A percentile compares a stretch with the other conserved stretches of the same genome.
Evolutionary conservation across 1,284 basidiomycete genomes (phyloP).

Genomic region (Pseudozyma pruni): DNA sequence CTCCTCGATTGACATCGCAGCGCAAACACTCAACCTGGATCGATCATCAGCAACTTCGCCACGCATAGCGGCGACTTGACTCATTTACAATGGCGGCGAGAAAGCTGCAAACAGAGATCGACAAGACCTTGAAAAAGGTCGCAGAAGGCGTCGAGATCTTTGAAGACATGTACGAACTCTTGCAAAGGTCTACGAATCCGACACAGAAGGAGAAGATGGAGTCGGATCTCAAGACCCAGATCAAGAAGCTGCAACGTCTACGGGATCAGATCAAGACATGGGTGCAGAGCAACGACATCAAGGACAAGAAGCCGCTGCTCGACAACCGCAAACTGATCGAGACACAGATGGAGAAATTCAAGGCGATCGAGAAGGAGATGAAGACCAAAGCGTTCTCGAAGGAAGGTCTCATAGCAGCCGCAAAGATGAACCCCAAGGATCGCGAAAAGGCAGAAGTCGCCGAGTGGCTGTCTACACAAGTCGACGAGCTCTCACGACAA

Average conservation of each 20-base stretch:
- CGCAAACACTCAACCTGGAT: background rate
- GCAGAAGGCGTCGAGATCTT: slow-evolving; percentile 67
- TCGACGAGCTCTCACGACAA: slow-evolving; percentile 92
- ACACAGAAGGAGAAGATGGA: slow-evolving; percentile 68
- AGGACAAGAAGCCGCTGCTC: slow-evolving; percentile 93
- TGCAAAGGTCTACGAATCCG: slow-evolving; percentile 64
- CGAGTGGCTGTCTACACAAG: slow-evolving; percentile 70
- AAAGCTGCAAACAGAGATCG: slow-evolving; percentile 67
- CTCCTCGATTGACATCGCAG: background rate
- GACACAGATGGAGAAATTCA: slow-evolving; percentile 99
- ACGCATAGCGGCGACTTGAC: slow-evolving; percentile 21
- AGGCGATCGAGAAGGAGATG: slow-evolving; percentile 99
- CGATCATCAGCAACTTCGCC: background rate
- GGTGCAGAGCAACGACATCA: slow-evolving; percentile 98
- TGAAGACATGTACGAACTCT: slow-evolving; percentile 66
- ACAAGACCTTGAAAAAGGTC: slow-evolving; percentile 67
- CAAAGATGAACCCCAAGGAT: slow-evolving; percentile 94
- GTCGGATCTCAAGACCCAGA: slow-evolving; percentile 68
- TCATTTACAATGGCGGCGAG: slow-evolving; percentile 62
- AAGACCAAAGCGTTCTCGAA: slow-evolving; percentile 99
- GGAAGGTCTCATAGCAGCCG: slow-evolving; percentile 93
- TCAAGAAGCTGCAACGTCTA: slow-evolving; percentile 95
- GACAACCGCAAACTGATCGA: slow-evolving; percentile 97
- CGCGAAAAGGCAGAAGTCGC: slow-evolving; percentile 93
- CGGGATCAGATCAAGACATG: slow-evolving; percentile 99